Evolutionary conservation across 768 basidiomycete genomes (phyloP), one percentile per base, ranked within the genome.

Genomic region (Suillus variegatus): DNA sequence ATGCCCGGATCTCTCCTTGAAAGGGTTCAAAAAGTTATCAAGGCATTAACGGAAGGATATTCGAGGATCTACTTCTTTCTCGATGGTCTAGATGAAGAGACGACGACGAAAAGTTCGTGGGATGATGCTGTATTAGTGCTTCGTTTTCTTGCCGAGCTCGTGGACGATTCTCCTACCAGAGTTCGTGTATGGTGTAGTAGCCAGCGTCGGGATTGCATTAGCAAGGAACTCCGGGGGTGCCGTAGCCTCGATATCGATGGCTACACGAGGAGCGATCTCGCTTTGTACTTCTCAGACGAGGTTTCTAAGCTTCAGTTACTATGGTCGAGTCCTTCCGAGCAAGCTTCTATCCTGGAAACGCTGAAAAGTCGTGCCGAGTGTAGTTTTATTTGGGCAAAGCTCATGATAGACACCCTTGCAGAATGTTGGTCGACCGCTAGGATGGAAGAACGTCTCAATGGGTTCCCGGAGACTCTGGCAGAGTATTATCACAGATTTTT

Each of bases 21-120:
- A 14, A 64, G 66, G 14, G 56, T 67, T 3, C 60, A 72, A 43
- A 66, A 67, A 20, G 57, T 75, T 41, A 67, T 74, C 10, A n/a
- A 9, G 2, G 38, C n/a, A 35, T 66, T 75, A 55, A 64, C 71
- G 5, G n/a, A 40, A 9, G 49, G 41, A 25, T 65, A 67, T 14
- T 20, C 63, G 22, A 55, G 44, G 10, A 62, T 69, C 0, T 74
- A 68, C 46, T 73, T 76, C 64, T 60, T 75, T 43, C 20, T 76
- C 9, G 75, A 76, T 36, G 75, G 74, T 32, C 69, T 76, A 25
- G 75, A 76, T 62, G 73, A 76, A 58, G 74, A 71, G 22, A 62
- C 62, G 4, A 51, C 28, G n/a, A 56, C 54, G 28, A 60, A 63
- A 14, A 64, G 68, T 20, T 44, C 20, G 22, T 73, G 71, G 70